A percentile compares a stretch with the other conserved stretches of the same genome.
phyloP scores from a whole-genome alignment of 257 asterid genomes.

The Osmanthus fragrans region DNA sequence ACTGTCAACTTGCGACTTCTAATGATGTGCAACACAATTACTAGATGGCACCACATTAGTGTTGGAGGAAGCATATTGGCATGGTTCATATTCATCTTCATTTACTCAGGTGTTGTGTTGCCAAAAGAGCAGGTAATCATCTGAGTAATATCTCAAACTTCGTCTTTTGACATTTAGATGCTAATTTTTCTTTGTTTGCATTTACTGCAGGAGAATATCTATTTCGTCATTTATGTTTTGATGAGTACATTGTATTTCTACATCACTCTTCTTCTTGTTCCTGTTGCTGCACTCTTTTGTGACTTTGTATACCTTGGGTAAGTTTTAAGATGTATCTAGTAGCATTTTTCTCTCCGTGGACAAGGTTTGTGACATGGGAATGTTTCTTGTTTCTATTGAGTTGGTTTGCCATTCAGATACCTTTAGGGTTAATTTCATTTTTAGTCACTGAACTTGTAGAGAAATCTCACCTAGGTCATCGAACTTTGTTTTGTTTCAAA shows the following conservation, averaged over 20 bases:
- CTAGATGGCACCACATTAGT: conserved; percentile 94
- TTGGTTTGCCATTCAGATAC: conserved; percentile 1
- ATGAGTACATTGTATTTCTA: conserved; percentile 93
- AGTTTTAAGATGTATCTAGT: conserved; percentile 22
- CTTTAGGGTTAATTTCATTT: neutral
- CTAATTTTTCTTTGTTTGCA: conserved; percentile 20
- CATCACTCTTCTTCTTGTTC: conserved; percentile 78
- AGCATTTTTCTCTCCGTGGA: neutral
- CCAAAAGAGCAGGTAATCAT: conserved; percentile 76
- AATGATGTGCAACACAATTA: conserved; percentile 93
- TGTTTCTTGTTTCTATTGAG: neutral
- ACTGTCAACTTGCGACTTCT: conserved; percentile 98
- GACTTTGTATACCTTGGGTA: conserved; percentile 92
- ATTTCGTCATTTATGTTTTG: conserved; percentile 84
- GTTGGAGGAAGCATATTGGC: conserved; percentile 92
- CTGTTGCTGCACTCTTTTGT: conserved; percentile 82
- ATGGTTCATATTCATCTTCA: conserved; percentile 83
- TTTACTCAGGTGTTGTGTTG: conserved; percentile 78
- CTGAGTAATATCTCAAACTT: conserved; percentile 5
- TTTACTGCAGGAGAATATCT: conserved; percentile 74
- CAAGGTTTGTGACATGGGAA: too few relatives aligned
- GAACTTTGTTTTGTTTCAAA: neutral
- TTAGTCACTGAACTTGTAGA: neutral
- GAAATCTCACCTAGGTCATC: neutral
- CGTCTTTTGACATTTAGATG: conserved; percentile 1